Conservation (phyloP, 1,284 basidiomycete genomes). For the Austroboletus niveus region DNA sequence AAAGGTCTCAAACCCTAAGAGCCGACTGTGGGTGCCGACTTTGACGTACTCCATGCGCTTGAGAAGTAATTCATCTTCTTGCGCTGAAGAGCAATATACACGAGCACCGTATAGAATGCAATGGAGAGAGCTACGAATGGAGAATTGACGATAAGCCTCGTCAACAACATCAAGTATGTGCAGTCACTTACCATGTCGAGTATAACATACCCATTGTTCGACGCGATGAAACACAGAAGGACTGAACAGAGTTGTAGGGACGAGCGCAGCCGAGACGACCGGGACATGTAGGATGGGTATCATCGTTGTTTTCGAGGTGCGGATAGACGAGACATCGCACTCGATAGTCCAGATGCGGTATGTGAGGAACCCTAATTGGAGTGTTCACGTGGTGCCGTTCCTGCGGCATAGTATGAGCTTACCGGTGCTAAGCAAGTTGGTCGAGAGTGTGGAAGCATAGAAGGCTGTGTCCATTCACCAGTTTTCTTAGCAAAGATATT, state of each 20-base stretch:
- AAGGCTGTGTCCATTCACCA: slow-evolving; percentile 32
- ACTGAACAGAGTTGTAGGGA: slow-evolving; percentile 34
- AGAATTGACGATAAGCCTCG: too few relatives aligned
- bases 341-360: slow-evolving; percentile 15
- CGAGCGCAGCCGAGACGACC: slow-evolving; percentile 35
- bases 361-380: background rate
- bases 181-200: slow-evolving; percentile 31
- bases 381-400: too few relatives aligned
- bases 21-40: too few relatives aligned
- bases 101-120: background rate
- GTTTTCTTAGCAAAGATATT: slow-evolving; percentile 28
- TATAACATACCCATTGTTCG: slow-evolving; percentile 32
- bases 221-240: slow-evolving; percentile 31
- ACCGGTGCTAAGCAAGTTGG: slow-evolving; percentile 34
- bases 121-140: background rate
- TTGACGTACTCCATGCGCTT: background rate
- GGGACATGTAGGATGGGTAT: slow-evolving; percentile 31
- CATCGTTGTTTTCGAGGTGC: background rate
- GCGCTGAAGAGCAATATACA: background rate
- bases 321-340: background rate
- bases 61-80: background rate
- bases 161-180: too few relatives aligned
- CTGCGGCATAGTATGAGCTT: background rate
- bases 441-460: slow-evolving; percentile 17
- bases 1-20: too few relatives aligned